Conservation (phyloP, 208 protist genomes). For the Trypanosoma boissoni region DNA sequence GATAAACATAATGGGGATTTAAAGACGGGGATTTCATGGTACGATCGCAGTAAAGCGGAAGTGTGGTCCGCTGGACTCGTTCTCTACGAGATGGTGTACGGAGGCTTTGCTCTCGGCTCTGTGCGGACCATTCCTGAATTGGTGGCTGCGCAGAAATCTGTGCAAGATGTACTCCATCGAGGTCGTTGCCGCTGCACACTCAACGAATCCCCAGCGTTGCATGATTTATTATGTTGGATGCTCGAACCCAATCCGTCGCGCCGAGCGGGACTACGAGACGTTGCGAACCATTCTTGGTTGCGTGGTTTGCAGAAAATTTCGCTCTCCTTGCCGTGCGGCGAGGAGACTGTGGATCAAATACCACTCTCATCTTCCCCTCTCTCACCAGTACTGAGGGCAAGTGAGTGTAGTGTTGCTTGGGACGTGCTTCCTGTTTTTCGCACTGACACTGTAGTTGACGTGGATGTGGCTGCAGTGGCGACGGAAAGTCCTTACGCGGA, state of each 20-base stretch:
- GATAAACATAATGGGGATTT: not conserved
- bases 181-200: not conserved
- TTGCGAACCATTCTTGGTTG: conserved; percentile 7
- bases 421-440: not conserved
- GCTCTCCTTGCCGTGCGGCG: not conserved
- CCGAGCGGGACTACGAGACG: conserved; percentile 1
- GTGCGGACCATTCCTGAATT: not conserved
- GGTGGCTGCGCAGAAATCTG: not conserved
- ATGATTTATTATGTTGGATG: conserved; percentile 1
- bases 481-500: not conserved
- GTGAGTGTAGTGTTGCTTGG: too few relatives aligned
- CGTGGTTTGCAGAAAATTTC: not conserved
- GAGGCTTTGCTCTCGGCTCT: conserved; percentile 5
- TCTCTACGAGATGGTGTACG: conserved; percentile 31
- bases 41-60: conserved; percentile 22
- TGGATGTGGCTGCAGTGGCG: too few relatives aligned
- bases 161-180: not conserved
- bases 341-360: not conserved
- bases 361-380: not conserved
- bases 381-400: not conserved
- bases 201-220: not conserved
- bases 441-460: not conserved
- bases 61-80: conserved; percentile 35
- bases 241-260: conserved; percentile 3
- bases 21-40: not conserved